phyloP scores from a whole-genome alignment of 2,329 filamentous ascomycete species.

The Sporothrix dimorphospora region DNA sequence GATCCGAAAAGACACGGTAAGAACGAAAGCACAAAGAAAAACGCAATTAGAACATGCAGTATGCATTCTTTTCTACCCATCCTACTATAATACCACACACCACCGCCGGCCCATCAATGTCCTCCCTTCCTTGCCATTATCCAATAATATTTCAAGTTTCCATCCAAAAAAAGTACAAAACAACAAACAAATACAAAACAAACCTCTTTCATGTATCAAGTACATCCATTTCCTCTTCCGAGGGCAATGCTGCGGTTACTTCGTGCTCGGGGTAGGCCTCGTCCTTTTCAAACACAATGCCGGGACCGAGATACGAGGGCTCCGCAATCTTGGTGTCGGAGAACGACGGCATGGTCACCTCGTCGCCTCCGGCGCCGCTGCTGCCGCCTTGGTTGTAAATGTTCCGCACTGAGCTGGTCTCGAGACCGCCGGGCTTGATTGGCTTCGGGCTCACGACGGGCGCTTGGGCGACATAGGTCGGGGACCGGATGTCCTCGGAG shows the following conservation, averaged over 20 bases:
- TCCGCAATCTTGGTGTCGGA: conserved; percentile 41
- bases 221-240: conserved; percentile 48
- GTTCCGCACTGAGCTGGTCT: conserved; percentile 37
- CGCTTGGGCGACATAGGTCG: conserved; percentile 50
- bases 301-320: conserved; percentile 56
- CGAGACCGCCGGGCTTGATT: conserved; percentile 38
- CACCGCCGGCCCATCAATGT: not conserved
- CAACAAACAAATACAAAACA: not conserved
- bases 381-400: conserved; percentile 34
- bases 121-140: not conserved
- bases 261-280: conserved; percentile 46
- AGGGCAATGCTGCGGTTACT: conserved; percentile 44
- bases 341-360: not conserved
- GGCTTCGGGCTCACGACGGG: conserved; percentile 44
- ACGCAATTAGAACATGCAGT: not conserved
- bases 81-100: not conserved
- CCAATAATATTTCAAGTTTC: not conserved
- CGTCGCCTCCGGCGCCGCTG: conserved; percentile 23
- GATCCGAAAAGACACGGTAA: not conserved
- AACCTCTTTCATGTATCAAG: conserved; percentile 43
- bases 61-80: conserved; percentile 7
- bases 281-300: conserved; percentile 56
- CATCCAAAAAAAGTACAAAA: not conserved
- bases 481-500: conserved; percentile 51
- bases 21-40: not conserved